Base-by-base conservation (phyloP, 108 stramenopile genomes). In the Pinguiococcus pyrenoidosus region DNA sequence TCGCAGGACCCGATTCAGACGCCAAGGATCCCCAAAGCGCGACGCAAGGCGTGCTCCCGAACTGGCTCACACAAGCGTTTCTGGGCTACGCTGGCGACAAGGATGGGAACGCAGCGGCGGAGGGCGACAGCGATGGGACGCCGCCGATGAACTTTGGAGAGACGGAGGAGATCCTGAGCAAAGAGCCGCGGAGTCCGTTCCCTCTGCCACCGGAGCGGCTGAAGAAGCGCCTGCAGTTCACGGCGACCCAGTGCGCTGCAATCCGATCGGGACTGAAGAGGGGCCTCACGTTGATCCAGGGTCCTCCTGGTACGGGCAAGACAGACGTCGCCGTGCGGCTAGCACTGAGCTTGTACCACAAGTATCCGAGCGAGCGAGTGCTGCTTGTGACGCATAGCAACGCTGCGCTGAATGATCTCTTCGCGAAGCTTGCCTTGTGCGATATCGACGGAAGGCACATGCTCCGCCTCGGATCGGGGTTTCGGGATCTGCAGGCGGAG, bases 341-440 rank as follows among this genome's bases (percentile, higher is more conserved):
- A 13, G 6, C 8, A 40, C 39, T 3, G 8, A 92, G 84, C 66
- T 62, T 98, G 6, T 93, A 87, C 64, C 88, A 84, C 53, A 78
- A 81, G 23, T 88, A 74, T 54, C 92, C 96, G 29, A 76, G 66
- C 23, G 87, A 98, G 57, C 46, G 87, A 43, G 89, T 87, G 20
- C 77, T 98, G 18, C 73, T 98, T 30, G 83, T 98, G 40, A 91
- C 96, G 13, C 96, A 98, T 69, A 86, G 84, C 17, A 98, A 98
- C 69, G 90, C 92, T 40, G 96, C 96, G 0, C 64, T 98, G 32
- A 98, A 98, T 59, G 96, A 98, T 59, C 74, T 98, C 21, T 98
- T 98, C 50, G 79, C 83, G 53, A 98, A 98, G 53, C 79, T 98
- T 27, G 26, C 14, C 2, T 40, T 13, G 16, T 79, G 81, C 6